Evolutionary conservation across 768 basidiomycete genomes (phyloP).

Genomic region (Daedaleopsis sinensis): DNA sequence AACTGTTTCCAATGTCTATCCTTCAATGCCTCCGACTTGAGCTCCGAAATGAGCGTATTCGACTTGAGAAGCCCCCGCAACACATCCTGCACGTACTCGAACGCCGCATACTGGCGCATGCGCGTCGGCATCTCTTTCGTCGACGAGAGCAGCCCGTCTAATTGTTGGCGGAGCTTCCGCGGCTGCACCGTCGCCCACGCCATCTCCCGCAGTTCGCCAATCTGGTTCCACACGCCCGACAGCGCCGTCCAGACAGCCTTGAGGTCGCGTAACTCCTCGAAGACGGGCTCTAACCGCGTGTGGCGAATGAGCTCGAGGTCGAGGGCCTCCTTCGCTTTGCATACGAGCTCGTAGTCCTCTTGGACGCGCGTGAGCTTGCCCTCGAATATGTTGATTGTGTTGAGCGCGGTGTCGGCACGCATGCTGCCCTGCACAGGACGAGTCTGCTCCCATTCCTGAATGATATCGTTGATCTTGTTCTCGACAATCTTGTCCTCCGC

Average conservation of each 20-base stretch:
- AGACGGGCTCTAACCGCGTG: constrained; percentile 89
- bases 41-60: constrained; percentile 86
- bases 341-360: constrained; percentile 95
- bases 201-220: constrained; percentile 85
- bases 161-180: constrained; percentile 90
- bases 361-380: constrained; percentile 85
- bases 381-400: constrained; percentile 94
- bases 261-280: constrained; percentile 93
- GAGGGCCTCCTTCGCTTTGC: constrained; percentile 95
- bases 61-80: constrained; percentile 86
- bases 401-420: constrained; percentile 95
- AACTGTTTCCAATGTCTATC: constrained; percentile 98
- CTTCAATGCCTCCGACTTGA: constrained; percentile 96
- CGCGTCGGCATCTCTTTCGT: constrained; percentile 99
- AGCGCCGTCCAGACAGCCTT: constrained; percentile 99
- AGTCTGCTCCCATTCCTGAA: constrained; percentile 93
- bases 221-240: constrained; percentile 95
- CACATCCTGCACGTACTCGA: constrained; percentile 95
- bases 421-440: constrained; percentile 97
- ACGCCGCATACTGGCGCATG: constrained; percentile 99
- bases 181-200: constrained; percentile 93
- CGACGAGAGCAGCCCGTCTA: constrained; percentile 88
- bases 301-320: constrained; percentile 90
- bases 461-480: constrained; percentile 90
- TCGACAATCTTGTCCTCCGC: constrained; percentile 98